A percentile compares a stretch with the other conserved stretches of the same genome.
These are phyloP conservation scores for Kurtzmaniella cleridarum DNA, from an alignment of 805 yeast genomes.

Conservation along the genomic window DNA sequence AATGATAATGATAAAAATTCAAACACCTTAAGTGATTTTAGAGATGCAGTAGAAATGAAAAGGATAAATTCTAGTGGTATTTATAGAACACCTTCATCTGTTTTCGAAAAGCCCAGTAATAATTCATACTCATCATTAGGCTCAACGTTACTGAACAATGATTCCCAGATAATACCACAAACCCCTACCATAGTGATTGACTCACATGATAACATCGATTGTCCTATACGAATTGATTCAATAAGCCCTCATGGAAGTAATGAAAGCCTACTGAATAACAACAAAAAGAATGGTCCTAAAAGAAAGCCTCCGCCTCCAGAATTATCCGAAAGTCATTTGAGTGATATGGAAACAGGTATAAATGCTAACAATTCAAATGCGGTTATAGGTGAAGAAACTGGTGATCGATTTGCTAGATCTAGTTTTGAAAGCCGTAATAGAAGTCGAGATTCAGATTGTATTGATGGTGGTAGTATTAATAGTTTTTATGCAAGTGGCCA, in stretches of 20 bases:
- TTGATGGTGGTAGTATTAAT: slow-evolving; percentile 17
- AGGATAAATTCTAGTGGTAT: slow-evolving; percentile 10
- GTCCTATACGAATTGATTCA: neutral
- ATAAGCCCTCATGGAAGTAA: neutral
- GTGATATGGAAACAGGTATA: too few relatives aligned
- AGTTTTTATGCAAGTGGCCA: slow-evolving; percentile 4
- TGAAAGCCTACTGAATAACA: neutral
- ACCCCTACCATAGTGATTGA: slow-evolving; percentile 6
- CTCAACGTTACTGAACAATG: slow-evolving; percentile 17
- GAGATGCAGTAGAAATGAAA: slow-evolving; percentile 34
- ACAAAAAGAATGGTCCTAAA: neutral
- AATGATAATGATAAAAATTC: slow-evolving; percentile 15
- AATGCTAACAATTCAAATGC: too few relatives aligned
- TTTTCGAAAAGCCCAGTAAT: slow-evolving; percentile 5
- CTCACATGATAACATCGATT: neutral
- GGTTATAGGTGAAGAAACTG: too few relatives aligned
- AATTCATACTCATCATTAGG: slow-evolving; percentile 24
- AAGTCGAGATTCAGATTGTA: too few relatives aligned
- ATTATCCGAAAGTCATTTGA: too few relatives aligned
- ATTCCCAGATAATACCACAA: neutral
- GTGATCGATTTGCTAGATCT: too few relatives aligned
- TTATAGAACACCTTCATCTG: neutral
- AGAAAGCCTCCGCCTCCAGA: slow-evolving; percentile 3
- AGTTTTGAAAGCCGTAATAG: too few relatives aligned
- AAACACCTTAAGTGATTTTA: slow-evolving; percentile 22